These are phyloP conservation scores for Hymenoscyphus salicellus DNA, from an alignment of 2,329 filamentous ascomycete species.

Conservation along the genomic window DNA sequence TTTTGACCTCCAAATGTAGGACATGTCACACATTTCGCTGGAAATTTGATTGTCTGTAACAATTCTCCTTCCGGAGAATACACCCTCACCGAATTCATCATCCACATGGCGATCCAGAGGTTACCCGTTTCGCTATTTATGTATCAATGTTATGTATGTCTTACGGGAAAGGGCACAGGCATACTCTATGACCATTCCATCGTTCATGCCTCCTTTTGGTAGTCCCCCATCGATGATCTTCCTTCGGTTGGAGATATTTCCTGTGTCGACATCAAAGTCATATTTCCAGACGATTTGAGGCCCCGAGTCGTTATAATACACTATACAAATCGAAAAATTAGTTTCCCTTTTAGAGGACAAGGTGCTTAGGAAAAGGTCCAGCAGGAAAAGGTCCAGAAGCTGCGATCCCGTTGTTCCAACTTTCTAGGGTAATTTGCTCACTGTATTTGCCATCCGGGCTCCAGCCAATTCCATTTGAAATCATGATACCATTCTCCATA, in stretches of 20 bases:
- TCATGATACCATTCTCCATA: conserved; percentile 38
- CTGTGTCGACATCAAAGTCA: conserved; percentile 37
- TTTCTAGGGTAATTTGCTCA: conserved; percentile 18
- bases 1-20: conserved; percentile 40
- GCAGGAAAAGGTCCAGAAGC: neutral
- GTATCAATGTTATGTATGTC: conserved; percentile 1
- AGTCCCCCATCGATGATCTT: conserved; percentile 22
- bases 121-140: conserved; percentile 36
- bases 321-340: conserved; percentile 18
- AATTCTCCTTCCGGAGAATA: conserved; percentile 36
- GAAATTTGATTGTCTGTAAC: conserved; percentile 37
- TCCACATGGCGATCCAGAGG: conserved; percentile 40
- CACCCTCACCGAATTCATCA: conserved; percentile 37
- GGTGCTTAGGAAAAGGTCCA: neutral
- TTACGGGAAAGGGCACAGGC: conserved; percentile 9
- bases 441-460: conserved; percentile 39
- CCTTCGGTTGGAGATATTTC: conserved; percentile 35
- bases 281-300: conserved; percentile 35
- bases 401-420: neutral
- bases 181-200: conserved; percentile 41
- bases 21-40: conserved; percentile 37
- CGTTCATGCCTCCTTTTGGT: conserved; percentile 32
- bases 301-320: conserved; percentile 39
- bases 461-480: conserved; percentile 40
- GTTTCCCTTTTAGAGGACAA: neutral